Conservation (phyloP, 2,329 filamentous ascomycete genomes). For the Ceratocystis albifundus region DNA sequence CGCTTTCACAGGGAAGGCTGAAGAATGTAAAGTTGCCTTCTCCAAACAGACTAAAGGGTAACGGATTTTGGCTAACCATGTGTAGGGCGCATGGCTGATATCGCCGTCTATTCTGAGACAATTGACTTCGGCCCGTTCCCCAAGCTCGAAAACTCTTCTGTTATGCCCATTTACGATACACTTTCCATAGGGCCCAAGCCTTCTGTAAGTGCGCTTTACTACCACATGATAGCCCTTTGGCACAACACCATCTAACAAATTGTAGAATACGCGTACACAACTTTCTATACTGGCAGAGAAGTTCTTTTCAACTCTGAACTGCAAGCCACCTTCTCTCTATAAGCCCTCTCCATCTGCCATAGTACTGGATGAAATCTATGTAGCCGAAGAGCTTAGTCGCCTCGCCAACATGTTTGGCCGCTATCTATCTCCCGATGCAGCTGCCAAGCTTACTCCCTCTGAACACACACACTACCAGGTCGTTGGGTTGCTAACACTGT, state of each 20-base stretch:
- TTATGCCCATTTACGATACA: constrained; percentile 34
- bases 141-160: constrained; percentile 34
- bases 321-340: constrained; percentile 40
- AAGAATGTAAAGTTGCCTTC: constrained; percentile 16
- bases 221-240: not conserved
- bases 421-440: constrained; percentile 29
- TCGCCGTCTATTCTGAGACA: constrained; percentile 33
- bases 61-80: constrained; percentile 2
- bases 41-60: not conserved
- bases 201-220: constrained; percentile 33
- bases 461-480: constrained; percentile 38
- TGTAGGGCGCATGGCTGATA: constrained; percentile 35
- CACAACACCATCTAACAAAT: constrained; percentile 23
- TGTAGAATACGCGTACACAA: constrained; percentile 40
- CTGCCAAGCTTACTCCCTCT: constrained; percentile 31
- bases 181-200: constrained; percentile 42
- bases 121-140: constrained; percentile 45
- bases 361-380: constrained; percentile 36
- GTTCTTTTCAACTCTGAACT: constrained; percentile 40
- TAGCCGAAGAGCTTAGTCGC: constrained; percentile 34
- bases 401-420: constrained; percentile 35
- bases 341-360: constrained; percentile 35
- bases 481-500: constrained; percentile 33
- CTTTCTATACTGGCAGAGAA: constrained; percentile 40
- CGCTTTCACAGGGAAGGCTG: constrained; percentile 9